Percentiles rank a stretch among this genome's conserved stretches.
These are phyloP conservation scores for Silene uniflora DNA, from an alignment of 148 eudicot genomes.

Conservation along the genomic window DNA sequence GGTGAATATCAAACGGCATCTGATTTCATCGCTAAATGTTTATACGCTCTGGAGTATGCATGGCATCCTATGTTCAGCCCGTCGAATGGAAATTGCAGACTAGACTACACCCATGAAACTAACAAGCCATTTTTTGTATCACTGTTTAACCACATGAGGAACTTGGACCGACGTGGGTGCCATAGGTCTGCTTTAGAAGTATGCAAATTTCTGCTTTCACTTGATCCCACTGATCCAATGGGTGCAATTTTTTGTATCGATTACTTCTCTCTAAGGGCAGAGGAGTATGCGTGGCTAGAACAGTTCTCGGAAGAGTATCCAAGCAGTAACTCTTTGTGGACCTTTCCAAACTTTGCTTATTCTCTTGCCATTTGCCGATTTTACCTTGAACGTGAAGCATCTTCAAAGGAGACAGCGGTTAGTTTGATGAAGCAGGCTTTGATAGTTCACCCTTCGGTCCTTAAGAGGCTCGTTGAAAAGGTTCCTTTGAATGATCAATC, in stretches of 20 bases:
- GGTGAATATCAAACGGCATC: slow-evolving; percentile 91
- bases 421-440: slow-evolving; percentile 93
- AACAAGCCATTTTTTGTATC: slow-evolving; percentile 65
- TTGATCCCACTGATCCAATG: slow-evolving; percentile 86
- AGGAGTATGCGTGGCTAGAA: slow-evolving; percentile 85
- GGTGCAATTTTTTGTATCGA: slow-evolving; percentile 88
- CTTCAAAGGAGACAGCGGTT: slow-evolving; percentile 42
- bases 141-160: slow-evolving; percentile 84
- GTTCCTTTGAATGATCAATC: slow-evolving; percentile 83
- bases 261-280: slow-evolving; percentile 79
- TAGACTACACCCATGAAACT: slow-evolving; percentile 65
- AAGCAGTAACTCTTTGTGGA: slow-evolving; percentile 66
- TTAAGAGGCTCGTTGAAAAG: slow-evolving; percentile 64
- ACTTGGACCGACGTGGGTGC: slow-evolving; percentile 92
- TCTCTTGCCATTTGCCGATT: slow-evolving; percentile 84
- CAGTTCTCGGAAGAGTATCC: slow-evolving; percentile 68
- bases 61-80: slow-evolving; percentile 93
- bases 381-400: slow-evolving; percentile 55
- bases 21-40: slow-evolving; percentile 65
- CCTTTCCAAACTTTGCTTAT: slow-evolving; percentile 83
- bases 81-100: slow-evolving; percentile 56
- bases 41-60: slow-evolving; percentile 93
- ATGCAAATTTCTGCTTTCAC: slow-evolving; percentile 76
- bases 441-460: slow-evolving; percentile 87
- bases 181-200: slow-evolving; percentile 94